Percentiles rank a stretch among this genome's conserved stretches.
Conservation (phyloP, 2,329 filamentous ascomycete species). For the Berkeleyomyces rouxiae region DNA sequence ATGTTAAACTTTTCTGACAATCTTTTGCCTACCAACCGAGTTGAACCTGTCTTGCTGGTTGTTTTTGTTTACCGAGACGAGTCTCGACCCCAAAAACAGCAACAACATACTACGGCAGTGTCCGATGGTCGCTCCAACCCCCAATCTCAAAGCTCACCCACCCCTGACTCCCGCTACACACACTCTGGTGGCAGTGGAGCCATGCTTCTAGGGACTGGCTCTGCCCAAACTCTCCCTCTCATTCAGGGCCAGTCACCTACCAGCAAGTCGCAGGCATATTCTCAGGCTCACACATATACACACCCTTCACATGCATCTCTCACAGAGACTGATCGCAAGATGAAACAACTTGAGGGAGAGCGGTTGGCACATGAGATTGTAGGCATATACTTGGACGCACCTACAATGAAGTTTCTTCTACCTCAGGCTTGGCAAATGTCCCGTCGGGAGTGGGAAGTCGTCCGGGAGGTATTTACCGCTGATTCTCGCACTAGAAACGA, state of each 20-base stretch:
- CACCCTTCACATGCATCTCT: neutral
- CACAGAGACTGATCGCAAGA: constrained; percentile 7
- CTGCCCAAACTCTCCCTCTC: constrained; percentile 17
- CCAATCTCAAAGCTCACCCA: constrained; percentile 18
- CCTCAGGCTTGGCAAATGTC: constrained; percentile 52
- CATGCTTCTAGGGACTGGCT: constrained; percentile 14
- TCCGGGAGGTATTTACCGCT: constrained; percentile 49
- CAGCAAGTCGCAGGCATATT: neutral
- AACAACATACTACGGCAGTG: neutral
- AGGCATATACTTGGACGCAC: constrained; percentile 42
- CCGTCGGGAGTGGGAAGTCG: constrained; percentile 55
- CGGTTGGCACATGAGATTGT: constrained; percentile 45
- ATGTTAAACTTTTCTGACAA: constrained; percentile 79
- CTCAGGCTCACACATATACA: neutral
- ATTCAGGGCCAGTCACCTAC: constrained; percentile 3
- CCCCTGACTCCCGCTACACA: constrained; percentile 18
- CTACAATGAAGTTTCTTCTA: constrained; percentile 53
- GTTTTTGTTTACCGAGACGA: constrained; percentile 69
- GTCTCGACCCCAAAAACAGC: neutral
- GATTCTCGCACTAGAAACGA: constrained; percentile 51
- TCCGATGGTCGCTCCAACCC: neutral
- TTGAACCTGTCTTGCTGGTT: constrained; percentile 63
- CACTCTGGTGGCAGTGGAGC: neutral
- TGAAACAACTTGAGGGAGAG: constrained; percentile 27
- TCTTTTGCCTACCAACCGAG: constrained; percentile 51